A percentile compares a stretch with the other conserved stretches of the same genome.
These are phyloP conservation scores for Paradendryphiella salina DNA, from an alignment of 2,329 filamentous ascomycete genomes.

Conservation along the genomic window DNA sequence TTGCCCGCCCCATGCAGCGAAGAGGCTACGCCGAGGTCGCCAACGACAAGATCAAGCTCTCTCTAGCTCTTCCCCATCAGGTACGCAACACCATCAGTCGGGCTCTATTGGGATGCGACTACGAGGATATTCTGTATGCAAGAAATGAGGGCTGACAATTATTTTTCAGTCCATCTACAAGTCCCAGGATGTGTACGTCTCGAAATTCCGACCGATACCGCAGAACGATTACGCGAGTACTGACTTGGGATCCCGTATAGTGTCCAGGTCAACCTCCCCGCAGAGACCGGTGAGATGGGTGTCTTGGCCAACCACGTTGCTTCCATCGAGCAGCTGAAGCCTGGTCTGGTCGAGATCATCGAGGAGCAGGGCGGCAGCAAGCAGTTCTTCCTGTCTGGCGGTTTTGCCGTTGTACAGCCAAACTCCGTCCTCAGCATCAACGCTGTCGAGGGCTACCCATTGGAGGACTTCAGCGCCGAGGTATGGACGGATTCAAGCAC, in stretches of 20 bases:
- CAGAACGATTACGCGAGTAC: constrained; percentile 31
- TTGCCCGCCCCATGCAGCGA: constrained; percentile 77
- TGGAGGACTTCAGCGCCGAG: constrained; percentile 95
- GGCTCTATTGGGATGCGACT: constrained; percentile 6
- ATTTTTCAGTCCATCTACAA: constrained; percentile 66
- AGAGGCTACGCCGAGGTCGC: constrained; percentile 76
- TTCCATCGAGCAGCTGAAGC: constrained; percentile 98
- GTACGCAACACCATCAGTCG: constrained; percentile 61
- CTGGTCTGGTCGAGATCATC: constrained; percentile 90
- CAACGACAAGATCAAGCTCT: constrained; percentile 82
- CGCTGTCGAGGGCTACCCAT: constrained; percentile 89
- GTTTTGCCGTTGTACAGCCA: constrained; percentile 96
- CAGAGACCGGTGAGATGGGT: constrained; percentile 99
- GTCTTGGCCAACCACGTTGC: constrained; percentile 98
- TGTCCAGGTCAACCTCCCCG: constrained; percentile 98
- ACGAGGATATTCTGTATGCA: background rate
- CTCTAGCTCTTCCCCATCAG: constrained; percentile 96
- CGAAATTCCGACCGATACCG: constrained; percentile 33
- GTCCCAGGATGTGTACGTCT: constrained; percentile 69
- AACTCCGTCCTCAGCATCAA: constrained; percentile 96
- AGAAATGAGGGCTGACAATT: constrained; percentile 29
- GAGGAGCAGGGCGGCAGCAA: constrained; percentile 90
- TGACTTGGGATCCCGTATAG: constrained; percentile 52
- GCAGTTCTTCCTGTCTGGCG: constrained; percentile 98
- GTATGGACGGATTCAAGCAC: constrained; percentile 42